Percentiles rank a stretch among this genome's conserved stretches.
Conservation (phyloP, 2,329 filamentous ascomycete genomes). For the Verticillium tricorpus region DNA sequence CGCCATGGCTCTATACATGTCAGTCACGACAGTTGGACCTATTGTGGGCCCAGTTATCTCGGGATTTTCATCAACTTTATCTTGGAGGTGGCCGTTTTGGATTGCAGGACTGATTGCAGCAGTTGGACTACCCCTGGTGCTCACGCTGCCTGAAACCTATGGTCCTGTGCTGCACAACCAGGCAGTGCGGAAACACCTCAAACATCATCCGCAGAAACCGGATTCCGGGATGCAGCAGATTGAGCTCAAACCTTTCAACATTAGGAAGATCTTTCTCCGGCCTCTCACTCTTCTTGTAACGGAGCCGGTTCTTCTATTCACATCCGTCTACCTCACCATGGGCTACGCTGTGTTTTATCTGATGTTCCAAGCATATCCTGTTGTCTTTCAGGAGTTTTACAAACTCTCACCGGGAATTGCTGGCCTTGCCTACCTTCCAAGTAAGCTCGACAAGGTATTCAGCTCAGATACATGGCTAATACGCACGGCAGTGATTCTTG, state of each 20-base stretch:
- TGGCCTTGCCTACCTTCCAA: constrained; percentile 65
- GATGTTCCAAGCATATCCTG: constrained; percentile 71
- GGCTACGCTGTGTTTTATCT: constrained; percentile 65
- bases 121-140: constrained; percentile 51
- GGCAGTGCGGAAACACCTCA: constrained; percentile 45
- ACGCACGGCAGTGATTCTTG: constrained; percentile 17
- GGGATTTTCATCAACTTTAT: constrained; percentile 55
- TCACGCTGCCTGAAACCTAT: constrained; percentile 64
- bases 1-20: constrained; percentile 61
- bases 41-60: constrained; percentile 62
- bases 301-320: constrained; percentile 69
- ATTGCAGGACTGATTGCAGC: constrained; percentile 65
- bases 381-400: constrained; percentile 63
- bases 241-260: constrained; percentile 54
- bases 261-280: constrained; percentile 64
- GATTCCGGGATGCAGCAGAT: constrained; percentile 43
- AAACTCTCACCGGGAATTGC: constrained; percentile 59
- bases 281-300: constrained; percentile 67
- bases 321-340: constrained; percentile 66
- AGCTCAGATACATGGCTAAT: background rate
- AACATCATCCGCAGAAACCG: background rate
- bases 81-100: constrained; percentile 70
- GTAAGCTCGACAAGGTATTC: background rate
- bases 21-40: constrained; percentile 61
- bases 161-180: constrained; percentile 55